A percentile compares a stretch with the other conserved stretches of the same genome.
These are phyloP conservation scores for Phytophthora fragariae DNA, from an alignment of 352 stramenopile genomes.

Conservation along the genomic window DNA sequence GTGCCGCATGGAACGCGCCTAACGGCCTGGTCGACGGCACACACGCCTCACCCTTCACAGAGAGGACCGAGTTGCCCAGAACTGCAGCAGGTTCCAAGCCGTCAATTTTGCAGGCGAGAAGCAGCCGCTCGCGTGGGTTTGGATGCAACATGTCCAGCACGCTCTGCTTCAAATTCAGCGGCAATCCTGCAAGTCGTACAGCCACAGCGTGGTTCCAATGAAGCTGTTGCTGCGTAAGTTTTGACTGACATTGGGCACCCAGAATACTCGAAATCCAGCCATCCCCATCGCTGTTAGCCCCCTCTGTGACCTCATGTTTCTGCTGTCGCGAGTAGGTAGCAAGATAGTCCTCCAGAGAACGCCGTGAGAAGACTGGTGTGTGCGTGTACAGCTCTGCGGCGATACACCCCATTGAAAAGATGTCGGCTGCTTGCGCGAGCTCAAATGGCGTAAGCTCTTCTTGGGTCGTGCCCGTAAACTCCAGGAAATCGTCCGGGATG, in stretches of 20 bases:
- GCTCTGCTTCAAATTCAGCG: constrained; percentile 60
- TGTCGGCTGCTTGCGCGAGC: constrained; percentile 48
- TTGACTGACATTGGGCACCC: constrained; percentile 11
- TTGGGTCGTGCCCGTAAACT: not conserved
- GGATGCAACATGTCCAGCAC: constrained; percentile 62
- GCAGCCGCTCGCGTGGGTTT: constrained; percentile 47
- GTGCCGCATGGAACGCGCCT: constrained; percentile 35
- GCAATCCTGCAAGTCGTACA: constrained; percentile 41
- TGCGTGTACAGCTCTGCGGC: constrained; percentile 74
- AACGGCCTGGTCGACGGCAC: constrained; percentile 14
- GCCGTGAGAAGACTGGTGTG: constrained; percentile 64
- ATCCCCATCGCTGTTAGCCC: not conserved
- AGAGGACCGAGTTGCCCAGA: constrained; percentile 9
- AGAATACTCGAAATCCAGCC: constrained; percentile 45
- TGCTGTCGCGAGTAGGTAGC: constrained; percentile 24
- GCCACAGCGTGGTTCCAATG: constrained; percentile 43
- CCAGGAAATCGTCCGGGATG: constrained; percentile 31
- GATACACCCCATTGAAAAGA: constrained; percentile 75
- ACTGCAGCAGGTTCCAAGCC: constrained; percentile 33
- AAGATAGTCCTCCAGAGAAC: constrained; percentile 54
- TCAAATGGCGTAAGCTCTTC: constrained; percentile 43
- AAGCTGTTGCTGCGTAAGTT: constrained; percentile 5
- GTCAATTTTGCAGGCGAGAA: constrained; percentile 40
- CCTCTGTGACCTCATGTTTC: not conserved
- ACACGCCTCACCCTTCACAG: not conserved